Conservation (phyloP, 345 rosid genomes). For the Trapa bicornis region DNA sequence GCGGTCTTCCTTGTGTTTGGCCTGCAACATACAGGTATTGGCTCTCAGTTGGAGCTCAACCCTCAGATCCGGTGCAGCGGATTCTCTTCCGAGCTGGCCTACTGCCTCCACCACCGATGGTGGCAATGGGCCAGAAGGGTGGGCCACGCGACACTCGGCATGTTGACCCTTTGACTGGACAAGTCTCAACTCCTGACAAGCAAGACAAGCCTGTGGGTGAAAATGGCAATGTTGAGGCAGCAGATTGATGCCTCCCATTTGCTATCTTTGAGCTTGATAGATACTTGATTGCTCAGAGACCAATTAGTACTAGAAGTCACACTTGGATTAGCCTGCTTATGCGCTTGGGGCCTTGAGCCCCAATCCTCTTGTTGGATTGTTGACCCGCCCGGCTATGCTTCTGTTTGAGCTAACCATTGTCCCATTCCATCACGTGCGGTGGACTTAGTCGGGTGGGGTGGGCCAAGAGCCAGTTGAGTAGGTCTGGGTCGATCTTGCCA, state of each 20-base stretch:
- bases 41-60: conserved; percentile 94
- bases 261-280: not conserved
- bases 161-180: conserved; percentile 73
- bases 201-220: conserved; percentile 11
- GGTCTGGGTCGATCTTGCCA: too few species aligned
- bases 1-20: not conserved
- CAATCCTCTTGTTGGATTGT: not conserved
- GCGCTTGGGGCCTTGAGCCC: not conserved
- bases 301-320: not conserved
- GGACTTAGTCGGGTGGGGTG: too few species aligned
- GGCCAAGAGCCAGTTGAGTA: too few species aligned
- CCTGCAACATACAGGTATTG: conserved; percentile 48
- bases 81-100: conserved; percentile 77
- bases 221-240: not conserved
- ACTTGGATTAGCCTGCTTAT: not conserved
- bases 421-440: too few species aligned
- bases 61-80: conserved; percentile 73
- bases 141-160: conserved; percentile 58
- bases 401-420: too few species aligned
- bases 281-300: not conserved
- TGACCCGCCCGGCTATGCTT: too few species aligned
- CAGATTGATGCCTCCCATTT: not conserved
- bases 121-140: conserved; percentile 79
- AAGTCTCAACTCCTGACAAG: conserved; percentile 28
- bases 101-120: conserved; percentile 84